Evolutionary conservation across 1,284 basidiomycete species (phyloP), one percentile per base, ranked within the genome.

Genomic region (Caloboletus firmus): DNA sequence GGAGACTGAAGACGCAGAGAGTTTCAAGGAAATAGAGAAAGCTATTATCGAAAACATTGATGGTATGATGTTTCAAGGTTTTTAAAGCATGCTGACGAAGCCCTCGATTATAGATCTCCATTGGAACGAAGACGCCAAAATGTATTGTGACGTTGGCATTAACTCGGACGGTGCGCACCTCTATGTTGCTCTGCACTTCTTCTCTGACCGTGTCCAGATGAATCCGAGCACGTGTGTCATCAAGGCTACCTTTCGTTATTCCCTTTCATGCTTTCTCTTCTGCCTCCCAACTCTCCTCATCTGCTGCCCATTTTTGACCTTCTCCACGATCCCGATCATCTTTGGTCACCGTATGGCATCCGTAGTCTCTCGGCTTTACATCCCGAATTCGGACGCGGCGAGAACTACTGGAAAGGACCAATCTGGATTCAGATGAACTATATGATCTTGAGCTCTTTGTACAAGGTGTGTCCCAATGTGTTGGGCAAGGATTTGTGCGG

Each of bases 401-500:
- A 98, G 69, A 92, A 97, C 72, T 98, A 98, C 72, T 98, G 95
- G 95, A 88, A 89, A 63, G 94, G 95, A 3, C 93, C 95, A 3
- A 89, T 98, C 51, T 98, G 95, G 95, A 82, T 97, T 30, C 95
- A 93, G 68, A 94, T 98, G 87, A 97, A 98, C 72, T 98, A 94
- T 68, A 80, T 98, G 59, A 84, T 86, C 18, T 74, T 98, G 50
- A 79, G 83, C 24, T 84, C 93, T 8, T 72, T 97, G 54, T 78
- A 92, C 67, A 87, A 86, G 70, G 91, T 90, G 42, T 52, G 73
- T 17, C n/a, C 24, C 3, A 5, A 50, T 42, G 31, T 44, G 36
- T n/a, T 52, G n/a, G 12, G 32, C 2, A 3, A 4, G 24, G 6
- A 30, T 32, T 30, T 41, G 13, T 41, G 15, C n/a, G 5, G 12